Evolutionary conservation across 2,329 filamentous ascomycete species (phyloP), one percentile per base, ranked within the genome.

Genomic region (Colletotrichum sp.): DNA sequence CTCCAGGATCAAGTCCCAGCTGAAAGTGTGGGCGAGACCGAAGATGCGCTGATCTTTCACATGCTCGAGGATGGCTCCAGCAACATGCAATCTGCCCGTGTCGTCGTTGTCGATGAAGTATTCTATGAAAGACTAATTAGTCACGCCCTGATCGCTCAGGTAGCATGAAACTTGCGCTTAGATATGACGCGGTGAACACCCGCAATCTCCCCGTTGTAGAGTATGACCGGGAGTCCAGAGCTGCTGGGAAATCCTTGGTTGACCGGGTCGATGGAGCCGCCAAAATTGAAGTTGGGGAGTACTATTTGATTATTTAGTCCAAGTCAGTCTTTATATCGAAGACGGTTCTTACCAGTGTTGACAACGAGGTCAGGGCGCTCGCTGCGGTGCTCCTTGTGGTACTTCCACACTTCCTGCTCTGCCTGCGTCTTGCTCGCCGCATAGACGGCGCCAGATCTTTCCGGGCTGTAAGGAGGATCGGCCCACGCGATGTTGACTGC

Each of bases 31-130:
- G 0, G 87, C 89, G 71, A 88, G 90, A 3, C 83, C 90, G 79
- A 92, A 90, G 15, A 93, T 80, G 2, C 91, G 86, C 78, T 92
- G 86, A 0, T 85, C 84, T 3, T 81, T 75, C 0, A 91, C 84
- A 2, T 84, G 82, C 0, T 84, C 82, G 32, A 89, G 83, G 0
- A 91, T 83, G 9, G 89, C 81, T 0, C 87, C 90, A 4, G 88
- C 87, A 7, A 92, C 83, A 57, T 92, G 90, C 1, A 93, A 80
- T 1, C 86, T 82, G 0, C 89, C 90, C 4, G 79, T 79, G 70
- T 92, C 90, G 12, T 87, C 82, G 0, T 89, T 85, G 77, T 90
- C 83, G 34, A 89, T 82, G 78, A 81, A 86, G 80, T 86, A 83
- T 80, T 83, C 86, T 90, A 21, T 6, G 34, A 2, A 21, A 21